A percentile compares a stretch with the other conserved stretches of the same genome.
phyloP scores from a whole-genome alignment of 139 green algal genomes.

The Medakamo hakoo region DNA sequence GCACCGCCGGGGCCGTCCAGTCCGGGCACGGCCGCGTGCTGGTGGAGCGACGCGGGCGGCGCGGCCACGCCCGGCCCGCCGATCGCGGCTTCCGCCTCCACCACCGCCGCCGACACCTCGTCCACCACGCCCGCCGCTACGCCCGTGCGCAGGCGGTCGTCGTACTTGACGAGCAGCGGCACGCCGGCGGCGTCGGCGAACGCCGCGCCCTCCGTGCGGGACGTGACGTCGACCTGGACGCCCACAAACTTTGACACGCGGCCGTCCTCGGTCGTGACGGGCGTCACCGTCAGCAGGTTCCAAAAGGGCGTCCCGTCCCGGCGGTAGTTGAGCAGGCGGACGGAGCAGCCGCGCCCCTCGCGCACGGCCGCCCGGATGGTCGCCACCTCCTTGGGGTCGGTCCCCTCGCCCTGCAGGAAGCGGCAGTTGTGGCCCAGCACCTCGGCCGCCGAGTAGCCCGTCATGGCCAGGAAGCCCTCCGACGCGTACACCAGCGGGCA shows the following conservation, averaged over 20 bases:
- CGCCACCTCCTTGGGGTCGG: slow-evolving; percentile 68
- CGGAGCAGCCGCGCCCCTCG: slow-evolving; percentile 34
- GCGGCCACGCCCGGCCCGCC: too few species aligned
- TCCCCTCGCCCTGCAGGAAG: slow-evolving; percentile 93
- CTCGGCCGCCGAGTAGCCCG: slow-evolving; percentile 83
- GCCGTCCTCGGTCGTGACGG: slow-evolving; percentile 71
- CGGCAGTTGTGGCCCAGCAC: slow-evolving; percentile 94
- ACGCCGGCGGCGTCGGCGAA: slow-evolving; percentile 26
- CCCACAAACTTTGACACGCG: slow-evolving; percentile 79
- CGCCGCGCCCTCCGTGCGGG: slow-evolving; percentile 77
- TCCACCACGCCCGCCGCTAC: slow-evolving; percentile 60
- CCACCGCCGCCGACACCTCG: slow-evolving; percentile 55
- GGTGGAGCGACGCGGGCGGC: too few species aligned
- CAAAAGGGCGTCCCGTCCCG: slow-evolving; percentile 86
- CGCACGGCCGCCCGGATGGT: slow-evolving; percentile 62
- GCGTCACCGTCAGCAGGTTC: slow-evolving; percentile 93
- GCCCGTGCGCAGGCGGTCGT: slow-evolving; percentile 57
- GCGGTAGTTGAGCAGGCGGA: slow-evolving; percentile 82
- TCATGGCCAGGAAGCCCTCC: slow-evolving; percentile 92
- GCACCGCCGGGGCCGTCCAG: too few species aligned
- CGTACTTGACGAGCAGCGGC: slow-evolving; percentile 74
- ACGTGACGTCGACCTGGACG: slow-evolving; percentile 89
- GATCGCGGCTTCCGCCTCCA: neutral
- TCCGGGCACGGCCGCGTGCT: too few species aligned
- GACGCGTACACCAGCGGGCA: slow-evolving; percentile 87